phyloP scores from a whole-genome alignment of 305 asterid species.

The Plantago lanceolata region DNA sequence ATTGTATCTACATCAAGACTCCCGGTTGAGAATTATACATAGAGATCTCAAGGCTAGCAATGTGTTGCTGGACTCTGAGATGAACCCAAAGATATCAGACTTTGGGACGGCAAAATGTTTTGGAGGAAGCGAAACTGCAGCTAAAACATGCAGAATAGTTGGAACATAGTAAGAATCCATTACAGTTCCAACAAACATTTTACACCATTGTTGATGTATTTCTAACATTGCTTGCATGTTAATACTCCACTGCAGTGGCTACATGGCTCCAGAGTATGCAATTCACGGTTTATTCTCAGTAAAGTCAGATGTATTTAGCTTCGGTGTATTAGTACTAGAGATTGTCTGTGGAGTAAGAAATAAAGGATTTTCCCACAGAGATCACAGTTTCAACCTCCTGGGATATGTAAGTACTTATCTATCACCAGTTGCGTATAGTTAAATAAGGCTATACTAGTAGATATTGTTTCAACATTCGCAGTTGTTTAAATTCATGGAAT shows the following conservation, averaged over 20 bases:
- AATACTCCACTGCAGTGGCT: conserved; percentile 29
- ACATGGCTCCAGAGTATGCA: conserved; percentile 45
- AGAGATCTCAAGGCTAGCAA: conserved; percentile 52
- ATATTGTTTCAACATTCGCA: neutral
- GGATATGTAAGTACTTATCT: conserved; percentile 26
- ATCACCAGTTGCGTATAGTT: neutral
- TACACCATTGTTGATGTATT: neutral
- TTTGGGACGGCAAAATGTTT: conserved; percentile 40
- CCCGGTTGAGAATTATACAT: conserved; percentile 42
- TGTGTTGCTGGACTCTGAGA: conserved; percentile 36
- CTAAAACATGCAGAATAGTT: conserved; percentile 34
- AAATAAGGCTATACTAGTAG: too few relatives aligned
- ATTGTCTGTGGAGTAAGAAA: conserved; percentile 34
- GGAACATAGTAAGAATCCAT: conserved; percentile 40
- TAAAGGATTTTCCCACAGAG: conserved; percentile 28
- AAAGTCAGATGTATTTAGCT: conserved; percentile 44
- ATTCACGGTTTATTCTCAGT: conserved; percentile 38
- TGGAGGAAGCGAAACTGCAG: conserved; percentile 36
- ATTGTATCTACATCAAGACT: conserved; percentile 55
- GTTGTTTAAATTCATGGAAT: too few relatives aligned
- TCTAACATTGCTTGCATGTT: too few relatives aligned
- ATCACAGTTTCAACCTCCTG: conserved; percentile 28
- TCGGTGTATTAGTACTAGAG: conserved; percentile 32
- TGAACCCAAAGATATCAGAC: conserved; percentile 52
- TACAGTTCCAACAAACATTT: neutral